A percentile compares a stretch with the other conserved stretches of the same genome.
Evolutionary conservation across 1,284 basidiomycete species (phyloP).

Genomic region (Malassezia sympodialis): DNA sequence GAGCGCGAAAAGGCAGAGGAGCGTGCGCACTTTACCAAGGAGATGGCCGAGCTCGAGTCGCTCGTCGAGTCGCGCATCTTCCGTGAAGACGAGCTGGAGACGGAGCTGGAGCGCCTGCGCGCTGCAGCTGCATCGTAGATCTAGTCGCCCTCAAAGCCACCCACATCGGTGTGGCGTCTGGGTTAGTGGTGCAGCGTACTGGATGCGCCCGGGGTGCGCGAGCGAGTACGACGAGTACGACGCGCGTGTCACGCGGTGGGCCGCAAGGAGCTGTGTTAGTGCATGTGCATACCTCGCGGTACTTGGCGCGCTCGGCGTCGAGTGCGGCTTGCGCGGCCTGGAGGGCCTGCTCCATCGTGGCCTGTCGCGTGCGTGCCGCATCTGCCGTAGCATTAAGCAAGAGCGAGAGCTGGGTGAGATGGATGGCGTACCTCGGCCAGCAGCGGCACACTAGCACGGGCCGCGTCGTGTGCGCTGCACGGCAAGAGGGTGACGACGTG

Average conservation of each 20-base stretch:
- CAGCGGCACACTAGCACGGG: background rate
- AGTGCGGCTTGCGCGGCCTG: background rate
- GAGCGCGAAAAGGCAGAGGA: slow-evolving; percentile 38
- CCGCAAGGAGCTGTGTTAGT: slow-evolving; percentile 2
- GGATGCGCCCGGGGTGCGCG: slow-evolving; percentile 5
- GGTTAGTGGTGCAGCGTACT: background rate
- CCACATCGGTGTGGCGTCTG: slow-evolving; percentile 10
- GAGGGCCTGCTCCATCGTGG: background rate
- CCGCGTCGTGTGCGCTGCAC: background rate
- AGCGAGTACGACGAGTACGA: slow-evolving; percentile 5
- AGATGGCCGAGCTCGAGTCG: slow-evolving; percentile 36
- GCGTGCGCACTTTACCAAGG: slow-evolving; percentile 27
- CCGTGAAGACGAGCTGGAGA: slow-evolving; percentile 34
- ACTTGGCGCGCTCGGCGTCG: slow-evolving; percentile 14
- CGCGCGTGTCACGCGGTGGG: background rate
- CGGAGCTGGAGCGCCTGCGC: slow-evolving; percentile 26
- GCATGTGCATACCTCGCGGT: slow-evolving; percentile 5
- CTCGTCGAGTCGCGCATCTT: slow-evolving; percentile 39
- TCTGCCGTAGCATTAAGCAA: background rate
- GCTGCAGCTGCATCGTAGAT: background rate
- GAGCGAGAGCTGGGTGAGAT: background rate
- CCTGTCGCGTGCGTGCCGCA: background rate
- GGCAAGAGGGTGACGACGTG: background rate
- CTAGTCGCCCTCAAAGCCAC: slow-evolving; percentile 10
- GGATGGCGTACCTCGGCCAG: background rate